These are phyloP conservation scores for Aspergillus felis DNA, from an alignment of 2,329 filamentous ascomycete genomes.

Conservation along the genomic window DNA sequence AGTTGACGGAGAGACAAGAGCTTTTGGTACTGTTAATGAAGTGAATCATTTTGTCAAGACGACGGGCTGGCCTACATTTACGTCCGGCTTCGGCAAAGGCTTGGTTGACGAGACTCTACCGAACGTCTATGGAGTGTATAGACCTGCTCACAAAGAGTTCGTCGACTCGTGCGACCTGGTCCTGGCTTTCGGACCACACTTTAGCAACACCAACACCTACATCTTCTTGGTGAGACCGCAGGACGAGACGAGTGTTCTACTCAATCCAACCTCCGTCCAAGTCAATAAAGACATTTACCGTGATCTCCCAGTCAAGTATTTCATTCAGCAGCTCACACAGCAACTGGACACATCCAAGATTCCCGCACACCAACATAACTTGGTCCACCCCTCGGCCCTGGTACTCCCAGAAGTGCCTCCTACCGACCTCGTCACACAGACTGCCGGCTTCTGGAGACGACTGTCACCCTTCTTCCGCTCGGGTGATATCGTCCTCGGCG, in stretches of 20 bases:
- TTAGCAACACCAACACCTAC: conserved; percentile 49
- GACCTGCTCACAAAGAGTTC: conserved; percentile 11
- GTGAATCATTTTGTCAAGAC: conserved; percentile 41
- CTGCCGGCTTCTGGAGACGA: conserved; percentile 49
- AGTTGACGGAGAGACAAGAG: conserved; percentile 47
- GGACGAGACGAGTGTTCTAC: conserved; percentile 73
- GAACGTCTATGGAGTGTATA: conserved; percentile 49
- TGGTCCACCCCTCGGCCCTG: conserved; percentile 35
- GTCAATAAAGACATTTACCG: conserved; percentile 78
- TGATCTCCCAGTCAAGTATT: conserved; percentile 70
- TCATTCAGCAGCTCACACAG: conserved; percentile 67
- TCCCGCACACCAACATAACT: conserved; percentile 32
- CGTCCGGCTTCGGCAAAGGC: conserved; percentile 47
- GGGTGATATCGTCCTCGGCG: conserved; percentile 55
- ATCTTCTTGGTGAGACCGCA: conserved; percentile 78
- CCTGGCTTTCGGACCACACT: conserved; percentile 40
- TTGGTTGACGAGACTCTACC: conserved; percentile 45
- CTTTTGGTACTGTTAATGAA: conserved; percentile 36
- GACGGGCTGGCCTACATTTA: conserved; percentile 46
- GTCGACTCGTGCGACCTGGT: conserved; percentile 40
- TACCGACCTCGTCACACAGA: conserved; percentile 41
- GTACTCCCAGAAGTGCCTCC: conserved; percentile 35
- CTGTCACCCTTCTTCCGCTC: conserved; percentile 46
- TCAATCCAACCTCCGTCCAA: conserved; percentile 69
- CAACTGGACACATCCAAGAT: conserved; percentile 55